Evolutionary conservation across 2,329 filamentous ascomycete species (phyloP).

Genomic region (Ceratocystis harringtonii): DNA sequence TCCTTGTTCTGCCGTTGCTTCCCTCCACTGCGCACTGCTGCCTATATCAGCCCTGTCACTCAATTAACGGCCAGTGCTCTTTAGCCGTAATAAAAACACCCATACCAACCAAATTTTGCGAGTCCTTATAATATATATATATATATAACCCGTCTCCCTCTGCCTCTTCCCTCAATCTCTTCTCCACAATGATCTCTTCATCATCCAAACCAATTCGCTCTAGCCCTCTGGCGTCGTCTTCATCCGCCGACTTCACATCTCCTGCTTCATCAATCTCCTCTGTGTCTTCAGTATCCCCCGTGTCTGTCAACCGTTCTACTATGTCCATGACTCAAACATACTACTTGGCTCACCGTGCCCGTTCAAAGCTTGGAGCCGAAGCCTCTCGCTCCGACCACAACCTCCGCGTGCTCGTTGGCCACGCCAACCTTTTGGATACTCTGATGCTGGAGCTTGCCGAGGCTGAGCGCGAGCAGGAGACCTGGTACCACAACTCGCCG

Average conservation of each 20-base stretch:
- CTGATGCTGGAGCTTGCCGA: constrained; percentile 87
- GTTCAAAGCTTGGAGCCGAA: constrained; percentile 88
- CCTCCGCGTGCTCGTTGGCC: constrained; percentile 85
- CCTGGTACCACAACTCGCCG: constrained; percentile 95
- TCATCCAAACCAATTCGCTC: constrained; percentile 4
- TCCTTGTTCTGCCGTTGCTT: neutral
- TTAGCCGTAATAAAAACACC: neutral
- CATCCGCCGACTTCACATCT: constrained; percentile 21
- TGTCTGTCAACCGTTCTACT: constrained; percentile 48
- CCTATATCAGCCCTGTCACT: constrained; percentile 5
- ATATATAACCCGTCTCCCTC: neutral
- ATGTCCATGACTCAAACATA: constrained; percentile 99
- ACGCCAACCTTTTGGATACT: constrained; percentile 93
- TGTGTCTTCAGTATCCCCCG: constrained; percentile 25
- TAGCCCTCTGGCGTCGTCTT: constrained; percentile 17
- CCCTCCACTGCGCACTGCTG: neutral
- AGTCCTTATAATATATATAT: too few relatives aligned
- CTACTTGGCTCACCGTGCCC: constrained; percentile 92
- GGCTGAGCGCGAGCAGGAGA: constrained; percentile 74
- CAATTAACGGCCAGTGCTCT: constrained; percentile 1
- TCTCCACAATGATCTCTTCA: constrained; percentile 11
- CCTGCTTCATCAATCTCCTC: constrained; percentile 25
- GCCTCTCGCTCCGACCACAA: constrained; percentile 85
- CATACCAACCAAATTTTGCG: neutral
- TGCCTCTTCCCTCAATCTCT: neutral